Evolutionary conservation across 2,329 filamentous ascomycete species (phyloP), one percentile per base, ranked within the genome.

Genomic region (Lachnellula occidentalis): DNA sequence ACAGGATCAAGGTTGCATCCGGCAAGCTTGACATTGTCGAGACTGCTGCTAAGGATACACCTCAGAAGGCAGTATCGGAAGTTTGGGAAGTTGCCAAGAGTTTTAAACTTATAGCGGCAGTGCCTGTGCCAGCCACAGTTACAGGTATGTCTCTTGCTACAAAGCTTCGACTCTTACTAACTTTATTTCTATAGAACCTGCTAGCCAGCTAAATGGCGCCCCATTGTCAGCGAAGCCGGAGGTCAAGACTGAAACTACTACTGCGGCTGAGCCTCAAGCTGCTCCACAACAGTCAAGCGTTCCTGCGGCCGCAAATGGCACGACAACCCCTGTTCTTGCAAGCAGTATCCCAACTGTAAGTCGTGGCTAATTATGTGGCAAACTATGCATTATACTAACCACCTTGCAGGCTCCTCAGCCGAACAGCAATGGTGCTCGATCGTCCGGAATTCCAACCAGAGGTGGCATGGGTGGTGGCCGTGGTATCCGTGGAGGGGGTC

Each of bases 71-170:
- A 0, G 90, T 97, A 4, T 81, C 76, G 9, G 91, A 96, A 70
- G 92, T 96, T 0, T 96, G 90, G 88, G 84, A 87, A 59, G 74
- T 88, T 51, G 91, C 87, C 0, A 92, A 92, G 71, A 76, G 73
- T 51, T 80, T 83, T 11, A 87, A 82, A 67, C 76, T 80, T 27
- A 55, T 60, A n/a, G 55, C 61, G 34, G 46, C 64, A 42, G 21
- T 55, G 24, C 50, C 58, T 43, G 48, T 61, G n/a, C 52, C 46
- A 27, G 54, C 58, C 27, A 34, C 59, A 24, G 22, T 57, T 37
- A 17, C 53, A 14, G 55, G 55, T 60, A 56, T 37, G 49, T 47
- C 36, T 17, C 48, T 34, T 15, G 42, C 27, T 27, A 43, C 34
- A 22, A 36, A 34, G 31, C 8, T 27, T n/a, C 22, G 22, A 15